phyloP scores from a whole-genome alignment of 1,139 yeast species.

The Sporopachydermia cereana region DNA sequence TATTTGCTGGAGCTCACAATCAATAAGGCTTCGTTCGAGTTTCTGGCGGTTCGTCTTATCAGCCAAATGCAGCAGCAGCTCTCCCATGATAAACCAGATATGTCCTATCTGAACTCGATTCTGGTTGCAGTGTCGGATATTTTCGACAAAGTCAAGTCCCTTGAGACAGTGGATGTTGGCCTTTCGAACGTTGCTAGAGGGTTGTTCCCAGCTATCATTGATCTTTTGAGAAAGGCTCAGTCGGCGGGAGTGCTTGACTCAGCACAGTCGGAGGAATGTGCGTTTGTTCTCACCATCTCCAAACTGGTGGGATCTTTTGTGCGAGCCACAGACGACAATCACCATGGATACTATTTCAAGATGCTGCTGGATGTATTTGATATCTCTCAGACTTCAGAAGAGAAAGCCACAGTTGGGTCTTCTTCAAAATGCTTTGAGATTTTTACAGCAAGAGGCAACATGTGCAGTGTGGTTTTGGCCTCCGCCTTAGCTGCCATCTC shows the following conservation, averaged over 20 bases:
- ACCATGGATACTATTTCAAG: neutral
- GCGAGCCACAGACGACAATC: neutral
- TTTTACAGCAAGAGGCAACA: neutral
- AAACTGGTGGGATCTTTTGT: neutral
- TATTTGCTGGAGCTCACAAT: conserved; percentile 23
- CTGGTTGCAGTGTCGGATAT: conserved; percentile 1
- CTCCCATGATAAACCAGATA: neutral
- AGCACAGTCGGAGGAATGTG: neutral
- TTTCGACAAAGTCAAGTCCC: neutral
- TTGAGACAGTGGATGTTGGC: conserved; percentile 9
- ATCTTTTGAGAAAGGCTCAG: neutral
- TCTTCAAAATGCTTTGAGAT: neutral
- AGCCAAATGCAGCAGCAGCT: conserved; percentile 4
- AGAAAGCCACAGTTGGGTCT: neutral
- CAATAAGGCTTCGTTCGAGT: conserved; percentile 22
- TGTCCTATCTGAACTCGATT: neutral
- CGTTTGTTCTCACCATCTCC: neutral
- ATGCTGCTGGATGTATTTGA: neutral
- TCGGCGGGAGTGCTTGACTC: neutral
- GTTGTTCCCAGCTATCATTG: neutral
- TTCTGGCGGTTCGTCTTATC: conserved; percentile 23
- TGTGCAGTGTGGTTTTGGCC: neutral
- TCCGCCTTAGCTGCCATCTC: neutral
- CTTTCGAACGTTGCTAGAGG: neutral
- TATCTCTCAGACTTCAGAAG: neutral